These are phyloP conservation scores for barley (Hordeum vulgare) DNA, from an alignment of 176 grass and related monocot genomes.

Conservation along the genomic window MorexV3_pseudomolecules_assembly NC_058519.1:139787917-139788416, in stretches of 20 bases:
- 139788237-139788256: background rate
- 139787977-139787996: too few relatives aligned
- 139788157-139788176: background rate
- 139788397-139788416: constrained; percentile 89
- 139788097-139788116: background rate
- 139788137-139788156: background rate
- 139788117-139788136: background rate
- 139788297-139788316: background rate
- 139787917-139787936: too few relatives aligned
- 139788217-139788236: background rate
- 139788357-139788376: constrained; percentile 39
- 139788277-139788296: background rate
- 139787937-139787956: too few relatives aligned
- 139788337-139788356: constrained; percentile 54
- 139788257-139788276: background rate
- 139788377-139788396: constrained; percentile 91
- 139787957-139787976: too few relatives aligned
- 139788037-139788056: too few relatives aligned
- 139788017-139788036: too few relatives aligned
- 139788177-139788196: background rate
- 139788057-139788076: too few relatives aligned
- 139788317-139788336: background rate
- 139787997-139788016: too few relatives aligned
- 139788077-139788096: background rate
- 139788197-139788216: background rate